A percentile compares a stretch with the other conserved stretches of the same genome.
These are phyloP conservation scores for Parastagonospora nodorum DNA, from an alignment of 2,329 filamentous ascomycete species.

Conservation along the genomic window DNA sequence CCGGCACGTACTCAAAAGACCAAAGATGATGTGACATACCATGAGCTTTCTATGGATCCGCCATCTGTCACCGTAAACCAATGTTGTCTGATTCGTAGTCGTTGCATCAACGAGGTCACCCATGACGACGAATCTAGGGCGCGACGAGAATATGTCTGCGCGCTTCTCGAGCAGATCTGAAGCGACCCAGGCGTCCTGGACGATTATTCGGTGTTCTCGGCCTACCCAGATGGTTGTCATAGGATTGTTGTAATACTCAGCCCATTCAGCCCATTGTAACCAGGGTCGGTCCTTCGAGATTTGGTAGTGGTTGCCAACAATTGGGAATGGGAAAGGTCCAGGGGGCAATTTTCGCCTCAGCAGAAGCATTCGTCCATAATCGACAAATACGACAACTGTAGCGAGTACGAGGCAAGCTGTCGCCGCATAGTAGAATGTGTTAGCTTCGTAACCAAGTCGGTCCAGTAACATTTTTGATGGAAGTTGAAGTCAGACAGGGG, in stretches of 20 bases:
- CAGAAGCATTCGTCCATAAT: background rate
- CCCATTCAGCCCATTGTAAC: conserved; percentile 13
- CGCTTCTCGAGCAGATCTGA: conserved; percentile 41
- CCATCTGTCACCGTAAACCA: conserved; percentile 21
- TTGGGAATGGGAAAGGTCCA: conserved; percentile 17
- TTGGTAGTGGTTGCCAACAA: conserved; percentile 18
- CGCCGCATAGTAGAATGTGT: background rate
- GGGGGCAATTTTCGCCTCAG: conserved; percentile 1
- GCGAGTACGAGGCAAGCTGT: background rate
- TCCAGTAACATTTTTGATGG: background rate
- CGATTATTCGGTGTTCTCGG: conserved; percentile 8
- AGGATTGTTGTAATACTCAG: conserved; percentile 9
- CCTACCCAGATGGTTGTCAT: conserved; percentile 17
- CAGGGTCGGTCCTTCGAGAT: conserved; percentile 13
- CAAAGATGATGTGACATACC: background rate
- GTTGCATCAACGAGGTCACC: background rate
- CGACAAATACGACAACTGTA: background rate
- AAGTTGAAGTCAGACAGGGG: too few species aligned
- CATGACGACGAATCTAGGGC: conserved; percentile 17
- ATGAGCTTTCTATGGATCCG: conserved; percentile 17
- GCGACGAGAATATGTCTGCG: conserved; percentile 37
- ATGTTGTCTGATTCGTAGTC: conserved; percentile 8
- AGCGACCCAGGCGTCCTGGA: conserved; percentile 28
- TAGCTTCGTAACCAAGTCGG: background rate
- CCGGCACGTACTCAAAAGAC: background rate